Evolutionary conservation across 306 rosid genomes (phyloP), one percentile per base, ranked within the genome.

Genomic region (Lagenaria siceraria): DNA sequence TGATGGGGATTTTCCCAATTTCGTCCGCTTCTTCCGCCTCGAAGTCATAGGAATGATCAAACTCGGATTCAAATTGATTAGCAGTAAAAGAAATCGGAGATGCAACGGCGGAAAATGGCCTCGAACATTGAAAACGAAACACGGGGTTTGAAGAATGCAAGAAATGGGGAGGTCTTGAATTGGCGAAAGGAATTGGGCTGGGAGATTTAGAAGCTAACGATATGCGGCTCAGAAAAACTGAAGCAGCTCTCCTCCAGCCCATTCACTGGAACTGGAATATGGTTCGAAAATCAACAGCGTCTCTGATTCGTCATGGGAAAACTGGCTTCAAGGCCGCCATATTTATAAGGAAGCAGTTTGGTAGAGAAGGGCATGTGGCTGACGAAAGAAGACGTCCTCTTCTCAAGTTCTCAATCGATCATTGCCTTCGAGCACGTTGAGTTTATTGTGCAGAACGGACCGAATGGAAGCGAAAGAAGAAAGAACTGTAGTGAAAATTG

Each of bases 181-280:
- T 65, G 19, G 17, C 53, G 69, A 15, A 54, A 53, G 77, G 59
- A 56, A 36, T 54, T 4, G 35, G 77, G 21, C 51, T 3, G 10
- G 81, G 63, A 43, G 85, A 82, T 71, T 83, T 85, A 77, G 83
- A 85, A 2, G 81, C 56, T 11, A 78, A 7, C 78, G 78, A 55
- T 77, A 86, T 48, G 77, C 63, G 88, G 82, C 75, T 83, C 77
- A 78, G 78, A 73, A 92, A 83, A 79, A 80, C 86, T 54, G 90
- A 86, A 6, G 82, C 85, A 78, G 88, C 81, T 85, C 91, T 89
- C 96, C 96, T 92, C 86, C 93, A 85, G 83, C 97, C 93, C 98
- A 95, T 95, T 87, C 83, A 80, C 93, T 74, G 80, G 56, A 60
- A 80, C 93, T 74, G 80, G 56, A 60, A 83, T 66, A 9, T 51